These are phyloP conservation scores for Solanum chmielewskii DNA, from an alignment of 257 asterid species.

Conservation along the genomic window DNA sequence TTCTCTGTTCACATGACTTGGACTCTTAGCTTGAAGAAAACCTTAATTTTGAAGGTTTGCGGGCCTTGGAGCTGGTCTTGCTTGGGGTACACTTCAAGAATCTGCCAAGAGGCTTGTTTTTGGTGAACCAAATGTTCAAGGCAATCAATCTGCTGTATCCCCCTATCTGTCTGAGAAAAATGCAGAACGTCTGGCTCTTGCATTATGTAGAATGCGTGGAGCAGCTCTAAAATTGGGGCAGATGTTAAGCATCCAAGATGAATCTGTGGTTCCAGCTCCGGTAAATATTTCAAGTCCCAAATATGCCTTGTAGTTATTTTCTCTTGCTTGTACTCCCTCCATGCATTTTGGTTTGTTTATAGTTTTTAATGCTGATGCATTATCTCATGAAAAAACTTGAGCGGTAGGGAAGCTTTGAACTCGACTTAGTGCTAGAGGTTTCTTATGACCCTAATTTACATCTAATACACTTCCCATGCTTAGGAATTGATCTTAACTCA, in stretches of 20 bases:
- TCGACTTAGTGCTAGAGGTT: neutral
- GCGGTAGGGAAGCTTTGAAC: neutral
- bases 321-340: neutral
- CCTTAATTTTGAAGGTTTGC: conserved; percentile 59
- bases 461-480: neutral
- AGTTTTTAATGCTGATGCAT: neutral
- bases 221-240: conserved; percentile 97
- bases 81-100: conserved; percentile 95
- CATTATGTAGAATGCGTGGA: conserved; percentile 99
- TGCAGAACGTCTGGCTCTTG: conserved; percentile 97
- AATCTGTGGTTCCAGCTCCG: conserved; percentile 89
- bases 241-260: conserved; percentile 97
- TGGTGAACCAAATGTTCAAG: conserved; percentile 46
- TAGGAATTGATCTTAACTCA: neutral
- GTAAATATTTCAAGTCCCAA: conserved; percentile 23
- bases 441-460: neutral
- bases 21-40: conserved; percentile 11
- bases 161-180: conserved; percentile 74
- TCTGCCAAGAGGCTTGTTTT: conserved; percentile 76
- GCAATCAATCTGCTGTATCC: conserved; percentile 39
- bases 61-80: conserved; percentile 97
- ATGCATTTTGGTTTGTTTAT: neutral
- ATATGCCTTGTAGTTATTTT: neutral
- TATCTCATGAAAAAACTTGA: neutral
- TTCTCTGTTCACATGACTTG: conserved; percentile 1